These are phyloP conservation scores for Symbiodinium natans DNA, from an alignment of 73 alveolate species.

Conservation along the genomic window DNA sequence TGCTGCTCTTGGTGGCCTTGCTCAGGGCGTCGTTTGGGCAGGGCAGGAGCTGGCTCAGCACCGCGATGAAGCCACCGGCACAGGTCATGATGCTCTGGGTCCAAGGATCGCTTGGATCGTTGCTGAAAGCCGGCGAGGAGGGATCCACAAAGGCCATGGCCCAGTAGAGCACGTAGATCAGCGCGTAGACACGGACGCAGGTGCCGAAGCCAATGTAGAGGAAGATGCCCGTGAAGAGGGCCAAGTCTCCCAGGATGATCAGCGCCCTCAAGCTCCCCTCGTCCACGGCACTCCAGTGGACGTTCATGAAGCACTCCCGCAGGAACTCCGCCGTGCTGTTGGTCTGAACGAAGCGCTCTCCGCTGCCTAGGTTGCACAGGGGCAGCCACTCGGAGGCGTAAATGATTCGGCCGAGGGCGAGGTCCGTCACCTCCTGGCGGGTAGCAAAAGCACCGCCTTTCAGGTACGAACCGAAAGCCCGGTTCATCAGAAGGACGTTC, in stretches of 20 bases:
- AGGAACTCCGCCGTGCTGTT: conserved; percentile 38
- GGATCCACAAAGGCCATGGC: conserved; percentile 76
- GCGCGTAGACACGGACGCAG: background rate
- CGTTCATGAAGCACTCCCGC: conserved; percentile 45
- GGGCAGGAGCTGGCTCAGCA: conserved; percentile 53
- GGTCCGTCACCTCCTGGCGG: conserved; percentile 9
- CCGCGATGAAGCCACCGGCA: conserved; percentile 40
- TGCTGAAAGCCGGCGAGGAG: conserved; percentile 17
- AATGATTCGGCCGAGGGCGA: background rate
- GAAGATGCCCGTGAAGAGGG: conserved; percentile 20
- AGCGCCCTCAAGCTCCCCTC: conserved; percentile 3
- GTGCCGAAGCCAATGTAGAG: conserved; percentile 56
- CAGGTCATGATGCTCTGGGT: conserved; percentile 87
- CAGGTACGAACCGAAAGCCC: conserved; percentile 46
- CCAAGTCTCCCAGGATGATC: conserved; percentile 19
- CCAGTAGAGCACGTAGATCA: conserved; percentile 60
- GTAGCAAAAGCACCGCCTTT: conserved; percentile 58
- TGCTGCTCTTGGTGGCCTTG: conserved; percentile 10
- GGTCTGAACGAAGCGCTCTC: conserved; percentile 60
- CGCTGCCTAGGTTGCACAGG: conserved; percentile 79
- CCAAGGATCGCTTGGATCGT: conserved; percentile 76
- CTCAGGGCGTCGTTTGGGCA: conserved; percentile 70
- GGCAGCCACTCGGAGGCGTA: conserved; percentile 88
- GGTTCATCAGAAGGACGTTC: conserved; percentile 70
- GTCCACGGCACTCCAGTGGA: conserved; percentile 50